These are phyloP conservation scores for Ceriops decandra DNA, from an alignment of 345 rosid species.

Conservation along the genomic window DNA sequence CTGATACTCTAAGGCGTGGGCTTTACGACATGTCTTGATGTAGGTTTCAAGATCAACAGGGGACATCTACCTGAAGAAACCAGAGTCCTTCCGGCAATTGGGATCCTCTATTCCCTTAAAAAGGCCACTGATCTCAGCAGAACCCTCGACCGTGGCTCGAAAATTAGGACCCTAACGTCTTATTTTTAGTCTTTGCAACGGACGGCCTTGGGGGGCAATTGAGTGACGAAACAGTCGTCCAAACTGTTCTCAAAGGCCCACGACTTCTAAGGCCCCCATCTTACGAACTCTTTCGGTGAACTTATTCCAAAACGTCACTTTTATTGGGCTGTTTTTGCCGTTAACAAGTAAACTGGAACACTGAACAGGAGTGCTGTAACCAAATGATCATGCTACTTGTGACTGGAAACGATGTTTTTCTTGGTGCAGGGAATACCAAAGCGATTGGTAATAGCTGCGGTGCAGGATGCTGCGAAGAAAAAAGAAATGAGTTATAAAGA, in stretches of 20 bases:
- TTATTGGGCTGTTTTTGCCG: background rate
- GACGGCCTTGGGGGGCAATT: conserved; percentile 63
- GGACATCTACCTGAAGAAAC: conserved; percentile 52
- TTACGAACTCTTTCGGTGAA: background rate
- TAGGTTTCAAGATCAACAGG: conserved; percentile 60
- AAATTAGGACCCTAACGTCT: conserved; percentile 34
- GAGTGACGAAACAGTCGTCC: conserved; percentile 46
- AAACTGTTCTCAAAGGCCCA: conserved; percentile 38
- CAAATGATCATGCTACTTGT: no score
- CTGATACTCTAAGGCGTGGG: background rate
- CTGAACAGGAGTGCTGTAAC: no score
- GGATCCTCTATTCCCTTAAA: conserved; percentile 36
- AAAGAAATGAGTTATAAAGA: conserved; percentile 45
- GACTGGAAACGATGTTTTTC: background rate
- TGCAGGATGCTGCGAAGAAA: conserved; percentile 53
- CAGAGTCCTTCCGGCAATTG: conserved; percentile 40
- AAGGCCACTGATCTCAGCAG: conserved; percentile 49
- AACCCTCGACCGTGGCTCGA: conserved; percentile 40
- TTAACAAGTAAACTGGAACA: background rate
- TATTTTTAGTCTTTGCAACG: conserved; percentile 50
- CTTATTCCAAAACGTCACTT: no score
- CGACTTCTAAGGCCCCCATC: conserved; percentile 33
- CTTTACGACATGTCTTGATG: conserved; percentile 4
- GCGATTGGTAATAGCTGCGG: conserved; percentile 51
- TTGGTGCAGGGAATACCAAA: conserved; percentile 58